Conservation (phyloP, 768 basidiomycete genomes). For the Mycena albidolilacea region DNA sequence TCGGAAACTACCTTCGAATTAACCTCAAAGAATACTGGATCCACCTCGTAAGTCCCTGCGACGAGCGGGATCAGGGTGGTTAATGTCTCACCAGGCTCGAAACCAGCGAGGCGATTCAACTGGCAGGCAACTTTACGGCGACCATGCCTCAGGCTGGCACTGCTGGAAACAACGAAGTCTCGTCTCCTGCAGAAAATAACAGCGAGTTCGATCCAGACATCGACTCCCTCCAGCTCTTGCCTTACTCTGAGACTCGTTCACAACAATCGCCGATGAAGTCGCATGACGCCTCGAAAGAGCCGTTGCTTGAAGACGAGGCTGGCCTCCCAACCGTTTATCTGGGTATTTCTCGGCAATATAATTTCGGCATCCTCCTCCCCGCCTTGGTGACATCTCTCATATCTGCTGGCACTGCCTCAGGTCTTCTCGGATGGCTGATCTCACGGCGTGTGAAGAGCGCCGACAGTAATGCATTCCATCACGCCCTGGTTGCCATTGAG, state of each 20-base stretch:
- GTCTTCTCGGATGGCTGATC: constrained; percentile 15
- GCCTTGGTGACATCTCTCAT: background rate
- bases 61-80: background rate
- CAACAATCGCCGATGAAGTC: constrained; percentile 4
- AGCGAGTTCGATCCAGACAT: background rate
- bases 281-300: constrained; percentile 1
- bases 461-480: background rate
- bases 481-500: constrained; percentile 18
- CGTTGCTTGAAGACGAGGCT: background rate
- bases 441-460: constrained; percentile 3
- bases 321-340: background rate
- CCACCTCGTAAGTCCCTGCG: constrained; percentile 5
- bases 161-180: background rate
- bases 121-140: background rate
- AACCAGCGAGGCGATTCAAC: background rate
- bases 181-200: background rate
- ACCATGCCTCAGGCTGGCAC: constrained; percentile 3
- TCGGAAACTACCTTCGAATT: constrained; percentile 2
- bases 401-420: constrained; percentile 18
- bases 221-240: constrained; percentile 3
- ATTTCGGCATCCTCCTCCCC: background rate
- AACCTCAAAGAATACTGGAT: constrained; percentile 1
- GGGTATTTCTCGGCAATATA: background rate
- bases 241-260: constrained; percentile 2
- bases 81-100: constrained; percentile 3